Evolutionary conservation across 768 basidiomycete genomes (phyloP), one percentile per base, ranked within the genome.

Genomic region (Suillus tomentosus): DNA sequence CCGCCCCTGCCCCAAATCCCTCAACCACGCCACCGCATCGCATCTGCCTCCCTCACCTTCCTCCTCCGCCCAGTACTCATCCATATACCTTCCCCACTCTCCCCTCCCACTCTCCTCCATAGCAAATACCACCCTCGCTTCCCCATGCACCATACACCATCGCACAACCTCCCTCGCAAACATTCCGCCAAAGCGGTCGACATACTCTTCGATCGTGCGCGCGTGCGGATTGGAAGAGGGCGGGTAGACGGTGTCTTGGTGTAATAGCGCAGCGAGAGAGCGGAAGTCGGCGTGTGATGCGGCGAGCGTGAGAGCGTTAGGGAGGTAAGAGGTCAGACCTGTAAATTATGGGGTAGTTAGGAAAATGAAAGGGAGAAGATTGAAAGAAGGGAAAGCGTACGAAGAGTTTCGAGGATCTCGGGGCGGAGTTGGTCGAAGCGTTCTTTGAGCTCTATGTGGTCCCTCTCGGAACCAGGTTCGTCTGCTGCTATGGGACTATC

Each of bases 71-170:
- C 98, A 92, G 76, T 92, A 92, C 40, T 79, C 80, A 71, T 92
- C 91, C 65, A 97, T 80, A 61, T 91, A 86, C 1, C 75, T 76
- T 37, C 79, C 78, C 69, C 90, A 86, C 17, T 80, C 75, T 0
- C 24, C 57, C 11, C 40, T 58, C 27, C 57, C 57, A 31, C 57
- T 58, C 37, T 85, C 84, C 55, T 91, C 88, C 67, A 92, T 89
- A 1, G 88, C 85, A 68, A 98, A 93, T 75, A 98, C 82, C 6
- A 88, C 84, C 14, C 94, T 86, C 27, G 93, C 76, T 76, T 94
- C 94, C 19, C 92, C 92, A 67, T 95, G 89, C 68, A 94, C 91
- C 58, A 96, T 91, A 74, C 94, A 96, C 92, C 92, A 97, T 70
- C 87, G 85, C 71, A 92, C 96, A n/a, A 97, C 81, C 70, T 94